Evolutionary conservation across 352 stramenopile species (phyloP), one percentile per base, ranked within the genome.

Genomic region (Pythium vanterpoolii): DNA sequence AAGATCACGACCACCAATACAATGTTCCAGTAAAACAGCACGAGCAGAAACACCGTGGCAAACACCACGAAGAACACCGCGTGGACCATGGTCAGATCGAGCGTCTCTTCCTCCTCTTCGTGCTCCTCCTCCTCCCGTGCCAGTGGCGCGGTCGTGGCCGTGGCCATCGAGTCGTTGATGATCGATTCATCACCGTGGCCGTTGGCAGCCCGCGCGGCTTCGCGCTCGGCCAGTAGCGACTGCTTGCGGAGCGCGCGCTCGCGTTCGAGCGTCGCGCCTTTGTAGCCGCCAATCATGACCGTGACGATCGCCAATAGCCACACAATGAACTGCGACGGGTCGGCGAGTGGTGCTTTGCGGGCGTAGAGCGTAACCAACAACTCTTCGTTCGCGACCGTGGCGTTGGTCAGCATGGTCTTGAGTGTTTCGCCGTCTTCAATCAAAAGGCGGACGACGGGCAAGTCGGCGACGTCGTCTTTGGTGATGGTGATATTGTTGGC

Each of bases 41-140:
- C 72, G 7, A 97, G 63, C 10, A 98, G 73, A 64, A 96, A 93
- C 4, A 67, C 82, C 5, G 88, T 97, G 33, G 86, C 87, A 68
- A 98, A 78, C 28, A 97, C 60, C 60, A 98, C 73, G 52, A 98
- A 98, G 43, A 66, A 78, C 19, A 96, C 21, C 1, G 93, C 93
- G 75, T 98, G 93, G 38, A 74, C 80, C 11, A 90, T 77, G 40
- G 72, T 91, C 8, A 98, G 69, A 56, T 98, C 95, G 18, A 98
- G 55, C 30, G 76, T 83, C 46, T 95, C 88, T 48, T 89, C 82
- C 11, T 87, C 60, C 42, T 86, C 73, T 23, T 83, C 71, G 52
- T 83, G 80, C 31, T 54, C 21, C 26, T 33, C 34, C 6, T 74
- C 76, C 11, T 80, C 68, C 49, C 64, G 68, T 27, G 77, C 75